phyloP scores from a whole-genome alignment of 176 grass and related monocot species.

The Pontederia paniculata region DNA sequence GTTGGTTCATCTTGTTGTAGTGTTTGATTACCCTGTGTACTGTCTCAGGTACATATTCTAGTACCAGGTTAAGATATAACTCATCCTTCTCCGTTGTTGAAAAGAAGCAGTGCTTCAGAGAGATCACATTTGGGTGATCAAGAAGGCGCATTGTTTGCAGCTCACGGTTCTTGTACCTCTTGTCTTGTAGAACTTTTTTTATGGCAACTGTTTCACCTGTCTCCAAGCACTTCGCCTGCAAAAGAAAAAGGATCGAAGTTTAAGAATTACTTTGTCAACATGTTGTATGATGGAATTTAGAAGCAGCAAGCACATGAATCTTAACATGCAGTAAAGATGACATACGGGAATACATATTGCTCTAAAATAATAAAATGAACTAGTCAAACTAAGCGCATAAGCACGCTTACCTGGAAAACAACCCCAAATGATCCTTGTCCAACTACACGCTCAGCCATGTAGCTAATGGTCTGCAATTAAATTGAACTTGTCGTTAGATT shows the following conservation, averaged over 20 bases:
- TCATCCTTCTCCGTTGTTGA: constrained; percentile 66
- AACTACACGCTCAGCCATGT: constrained; percentile 70
- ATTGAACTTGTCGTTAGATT: neutral
- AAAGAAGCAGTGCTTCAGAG: constrained; percentile 70
- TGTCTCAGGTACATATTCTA: constrained; percentile 86
- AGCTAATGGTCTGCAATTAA: constrained; percentile 66
- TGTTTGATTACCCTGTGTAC: constrained; percentile 59
- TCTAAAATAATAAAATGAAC: neutral
- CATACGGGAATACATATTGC: neutral
- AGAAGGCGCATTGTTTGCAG: constrained; percentile 72
- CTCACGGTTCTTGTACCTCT: constrained; percentile 74
- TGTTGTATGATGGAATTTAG: neutral
- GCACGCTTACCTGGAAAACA: constrained; percentile 56
- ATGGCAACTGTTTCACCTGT: constrained; percentile 65
- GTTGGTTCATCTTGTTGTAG: constrained; percentile 68
- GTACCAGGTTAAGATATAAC: constrained; percentile 72
- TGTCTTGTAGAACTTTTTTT: constrained; percentile 86
- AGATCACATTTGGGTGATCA: constrained; percentile 70
- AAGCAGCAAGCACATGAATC: neutral
- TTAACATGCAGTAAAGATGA: neutral
- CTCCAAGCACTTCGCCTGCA: constrained; percentile 66
- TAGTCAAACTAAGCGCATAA: neutral
- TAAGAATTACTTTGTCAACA: neutral
- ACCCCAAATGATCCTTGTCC: constrained; percentile 83
- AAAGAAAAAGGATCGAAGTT: constrained; percentile 12